A percentile compares a stretch with the other conserved stretches of the same genome.
These are phyloP conservation scores for Solidago caesia DNA, from an alignment of 129 eudicot genomes.

Conservation along the genomic window DNA sequence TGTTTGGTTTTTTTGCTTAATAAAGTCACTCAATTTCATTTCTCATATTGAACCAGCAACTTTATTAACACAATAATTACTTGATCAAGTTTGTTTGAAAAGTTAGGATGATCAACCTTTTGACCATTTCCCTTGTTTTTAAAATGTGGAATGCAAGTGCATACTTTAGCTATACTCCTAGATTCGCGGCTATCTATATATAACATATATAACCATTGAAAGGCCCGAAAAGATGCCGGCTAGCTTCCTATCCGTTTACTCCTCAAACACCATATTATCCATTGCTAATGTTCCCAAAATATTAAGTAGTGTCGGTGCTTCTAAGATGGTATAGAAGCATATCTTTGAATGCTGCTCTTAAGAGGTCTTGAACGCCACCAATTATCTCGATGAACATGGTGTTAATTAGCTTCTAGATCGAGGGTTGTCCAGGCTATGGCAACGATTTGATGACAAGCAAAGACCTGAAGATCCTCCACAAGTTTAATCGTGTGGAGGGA, in stretches of 20 bases:
- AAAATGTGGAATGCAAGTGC: not conserved
- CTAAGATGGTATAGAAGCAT: not conserved
- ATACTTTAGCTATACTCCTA: not conserved
- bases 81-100: too few species aligned
- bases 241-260: conserved; percentile 32
- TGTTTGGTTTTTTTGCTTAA: not conserved
- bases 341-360: conserved; percentile 16
- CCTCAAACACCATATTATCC: conserved; percentile 35
- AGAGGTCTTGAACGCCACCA: not conserved
- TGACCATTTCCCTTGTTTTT: not conserved
- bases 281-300: conserved; percentile 27
- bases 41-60: too few species aligned
- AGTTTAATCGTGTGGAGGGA: conserved; percentile 38
- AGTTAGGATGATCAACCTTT: too few species aligned
- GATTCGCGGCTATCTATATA: conserved; percentile 11
- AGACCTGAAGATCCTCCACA: conserved; percentile 28
- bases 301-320: not conserved
- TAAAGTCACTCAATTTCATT: not conserved
- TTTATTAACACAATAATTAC: too few species aligned
- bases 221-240: conserved; percentile 42
- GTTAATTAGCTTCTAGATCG: not conserved
- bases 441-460: conserved; percentile 41
- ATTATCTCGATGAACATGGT: not conserved
- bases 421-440: conserved; percentile 36
- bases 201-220: conserved; percentile 24